phyloP scores from a whole-genome alignment of 2,329 filamentous ascomycete genomes.

The Pseudogymnoascus sp. region DNA sequence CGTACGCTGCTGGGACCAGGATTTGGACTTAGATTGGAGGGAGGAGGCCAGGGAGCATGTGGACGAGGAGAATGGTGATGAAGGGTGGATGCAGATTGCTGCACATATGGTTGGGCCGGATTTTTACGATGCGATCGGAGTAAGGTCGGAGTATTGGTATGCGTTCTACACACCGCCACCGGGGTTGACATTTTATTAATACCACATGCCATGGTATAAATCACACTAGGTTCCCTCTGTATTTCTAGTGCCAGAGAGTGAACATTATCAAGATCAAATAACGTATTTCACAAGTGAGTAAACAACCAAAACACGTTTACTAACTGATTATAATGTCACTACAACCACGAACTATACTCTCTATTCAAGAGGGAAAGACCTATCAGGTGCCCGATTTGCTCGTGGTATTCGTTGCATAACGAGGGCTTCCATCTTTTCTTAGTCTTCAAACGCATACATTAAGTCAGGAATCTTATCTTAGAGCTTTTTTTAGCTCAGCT shows the following conservation, averaged over 20 bases:
- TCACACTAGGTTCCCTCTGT: background rate
- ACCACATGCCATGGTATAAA: background rate
- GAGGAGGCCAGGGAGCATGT: background rate
- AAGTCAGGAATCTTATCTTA: no score
- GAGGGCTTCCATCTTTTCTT: no score
- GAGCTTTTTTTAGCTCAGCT: no score
- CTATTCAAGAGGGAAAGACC: no score
- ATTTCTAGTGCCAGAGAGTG: background rate
- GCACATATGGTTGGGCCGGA: background rate
- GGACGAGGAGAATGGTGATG: background rate
- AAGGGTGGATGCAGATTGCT: background rate
- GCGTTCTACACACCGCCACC: background rate
- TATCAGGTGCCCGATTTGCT: no score
- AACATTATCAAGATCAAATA: background rate
- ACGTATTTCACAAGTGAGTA: background rate
- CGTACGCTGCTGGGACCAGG: background rate
- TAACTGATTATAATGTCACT: background rate
- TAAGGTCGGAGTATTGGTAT: background rate
- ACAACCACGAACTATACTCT: no score
- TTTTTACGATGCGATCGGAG: background rate
- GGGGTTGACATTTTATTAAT: background rate
- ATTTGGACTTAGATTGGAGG: background rate
- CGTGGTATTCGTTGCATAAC: no score
- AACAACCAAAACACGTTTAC: background rate
- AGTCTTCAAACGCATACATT: no score